Percentiles rank a stretch among this genome's conserved stretches.
Evolutionary conservation across 768 basidiomycete genomes (phyloP).

Genomic region (Pholiota microspora): DNA sequence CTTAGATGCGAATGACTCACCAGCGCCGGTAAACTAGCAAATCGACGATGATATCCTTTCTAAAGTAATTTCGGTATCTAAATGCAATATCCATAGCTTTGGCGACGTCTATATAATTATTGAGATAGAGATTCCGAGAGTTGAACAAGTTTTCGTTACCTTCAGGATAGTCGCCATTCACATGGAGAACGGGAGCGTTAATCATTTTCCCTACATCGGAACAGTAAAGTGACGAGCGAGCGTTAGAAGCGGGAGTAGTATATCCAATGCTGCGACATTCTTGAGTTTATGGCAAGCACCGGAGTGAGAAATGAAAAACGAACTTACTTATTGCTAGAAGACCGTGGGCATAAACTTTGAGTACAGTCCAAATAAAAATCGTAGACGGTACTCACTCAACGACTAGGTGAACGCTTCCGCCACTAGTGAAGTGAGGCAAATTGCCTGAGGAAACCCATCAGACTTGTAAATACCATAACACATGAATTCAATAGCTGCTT

Average conservation of each 20-base stretch:
- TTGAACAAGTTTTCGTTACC: constrained; percentile 35
- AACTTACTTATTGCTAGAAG: constrained; percentile 55
- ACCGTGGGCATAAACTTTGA: neutral
- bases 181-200: constrained; percentile 84
- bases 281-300: neutral
- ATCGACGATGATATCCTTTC: constrained; percentile 82
- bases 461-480: neutral
- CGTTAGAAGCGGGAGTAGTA: constrained; percentile 82
- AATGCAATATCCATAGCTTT: constrained; percentile 88
- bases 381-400: constrained; percentile 64
- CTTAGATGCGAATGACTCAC: constrained; percentile 30
- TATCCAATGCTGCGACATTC: constrained; percentile 71
- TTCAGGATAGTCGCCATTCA: constrained; percentile 91
- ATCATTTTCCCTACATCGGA: constrained; percentile 91
- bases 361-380: neutral
- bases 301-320: neutral
- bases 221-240: constrained; percentile 85
- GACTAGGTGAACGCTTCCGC: constrained; percentile 87
- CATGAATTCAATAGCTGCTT: constrained; percentile 23
- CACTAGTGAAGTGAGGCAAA: constrained; percentile 88
- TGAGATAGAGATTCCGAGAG: neutral
- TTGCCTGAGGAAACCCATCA: constrained; percentile 49
- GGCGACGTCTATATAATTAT: constrained; percentile 58
- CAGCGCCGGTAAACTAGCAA: constrained; percentile 86
- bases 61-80: constrained; percentile 81